phyloP scores from a whole-genome alignment of 1,284 basidiomycete species.

The Malassezia dermatis region DNA sequence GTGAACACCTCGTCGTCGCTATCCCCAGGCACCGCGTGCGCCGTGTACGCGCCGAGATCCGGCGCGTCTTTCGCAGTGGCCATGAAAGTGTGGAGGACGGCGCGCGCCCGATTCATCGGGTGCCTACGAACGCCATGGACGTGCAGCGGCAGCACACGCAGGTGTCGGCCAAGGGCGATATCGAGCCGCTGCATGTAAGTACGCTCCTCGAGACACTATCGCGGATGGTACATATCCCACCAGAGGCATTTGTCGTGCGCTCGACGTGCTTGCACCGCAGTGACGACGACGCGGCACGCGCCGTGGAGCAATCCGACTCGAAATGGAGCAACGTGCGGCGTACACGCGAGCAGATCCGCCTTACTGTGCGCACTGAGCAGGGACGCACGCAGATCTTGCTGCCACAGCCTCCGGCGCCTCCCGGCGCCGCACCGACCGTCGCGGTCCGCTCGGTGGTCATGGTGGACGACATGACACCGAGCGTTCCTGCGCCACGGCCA shows the following conservation, averaged over 20 bases:
- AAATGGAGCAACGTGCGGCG: slow-evolving; percentile 19
- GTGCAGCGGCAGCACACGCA: slow-evolving; percentile 18
- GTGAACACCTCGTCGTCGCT: slow-evolving; percentile 32
- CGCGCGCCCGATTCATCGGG: not conserved
- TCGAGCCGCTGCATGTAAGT: slow-evolving; percentile 12
- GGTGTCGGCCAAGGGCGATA: slow-evolving; percentile 11
- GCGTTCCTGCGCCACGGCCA: not conserved
- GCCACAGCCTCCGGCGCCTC: slow-evolving; percentile 11
- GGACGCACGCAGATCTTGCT: slow-evolving; percentile 1
- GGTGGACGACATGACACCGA: slow-evolving; percentile 10
- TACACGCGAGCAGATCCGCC: slow-evolving; percentile 13
- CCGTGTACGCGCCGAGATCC: slow-evolving; percentile 12
- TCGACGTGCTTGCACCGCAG: slow-evolving; percentile 7
- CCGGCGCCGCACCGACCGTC: slow-evolving; percentile 6
- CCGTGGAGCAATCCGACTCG: slow-evolving; percentile 12
- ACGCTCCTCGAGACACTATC: slow-evolving; percentile 4
- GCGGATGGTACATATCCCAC: slow-evolving; percentile 9
- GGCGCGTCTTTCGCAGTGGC: slow-evolving; percentile 6
- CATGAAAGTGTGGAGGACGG: not conserved
- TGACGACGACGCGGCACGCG: slow-evolving; percentile 13
- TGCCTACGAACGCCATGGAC: slow-evolving; percentile 1
- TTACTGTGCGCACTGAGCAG: slow-evolving; percentile 10
- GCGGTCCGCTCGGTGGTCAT: slow-evolving; percentile 13
- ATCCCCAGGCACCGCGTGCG: slow-evolving; percentile 8
- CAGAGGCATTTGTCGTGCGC: slow-evolving; percentile 13